Evolutionary conservation across 1,284 basidiomycete genomes (phyloP), one percentile per base, ranked within the genome.

Genomic region (Jaminaea rosea): DNA sequence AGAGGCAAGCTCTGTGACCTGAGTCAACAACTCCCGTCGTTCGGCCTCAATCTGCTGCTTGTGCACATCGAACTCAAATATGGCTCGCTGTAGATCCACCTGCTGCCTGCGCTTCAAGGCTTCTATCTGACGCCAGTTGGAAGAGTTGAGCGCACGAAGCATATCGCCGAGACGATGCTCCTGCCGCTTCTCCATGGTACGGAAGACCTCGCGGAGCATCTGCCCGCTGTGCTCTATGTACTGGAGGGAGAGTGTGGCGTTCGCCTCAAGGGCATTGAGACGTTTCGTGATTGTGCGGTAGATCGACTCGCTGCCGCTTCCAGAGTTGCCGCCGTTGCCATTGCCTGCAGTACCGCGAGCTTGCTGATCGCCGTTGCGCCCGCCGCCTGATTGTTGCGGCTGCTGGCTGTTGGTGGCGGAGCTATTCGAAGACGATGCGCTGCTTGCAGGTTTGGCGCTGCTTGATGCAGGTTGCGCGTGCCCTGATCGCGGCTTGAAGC

Each of bases 271-370:
- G 5, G 83, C 83, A 5, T 82, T 82, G 11, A 98, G 80, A 1
- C 91, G 84, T 60, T 96, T 93, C 82, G 91, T 91, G 65, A 98
- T 98, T 9, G 86, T 88, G 9, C 90, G 85, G 69, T 94, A 98
- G 65, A 98, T 93, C 0, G 89, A 93, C 75, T 98, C 72, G 34
- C 57, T 61, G 3, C 54, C 54, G 11, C 47, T 39, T 11, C 28
- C 52, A 19, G 61, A 52, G 11, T 49, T 47, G 15, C 50, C 47
- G n/a, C 56, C 58, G 28, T 47, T 58, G 51, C n/a, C 53, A 48
- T 58, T 58, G 47, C 36, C 37, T n/a, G n/a, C n/a, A n/a, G n/a
- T n/a, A n/a, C n/a, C n/a, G n/a, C n/a, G n/a, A n/a, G n/a, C n/a
- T n/a, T n/a, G n/a, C n/a, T n/a, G n/a, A n/a, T n/a, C n/a, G n/a